A percentile compares a stretch with the other conserved stretches of the same genome.
phyloP scores from a whole-genome alignment of 257 asterid genomes.

The Przewalskia tangutica region DNA sequence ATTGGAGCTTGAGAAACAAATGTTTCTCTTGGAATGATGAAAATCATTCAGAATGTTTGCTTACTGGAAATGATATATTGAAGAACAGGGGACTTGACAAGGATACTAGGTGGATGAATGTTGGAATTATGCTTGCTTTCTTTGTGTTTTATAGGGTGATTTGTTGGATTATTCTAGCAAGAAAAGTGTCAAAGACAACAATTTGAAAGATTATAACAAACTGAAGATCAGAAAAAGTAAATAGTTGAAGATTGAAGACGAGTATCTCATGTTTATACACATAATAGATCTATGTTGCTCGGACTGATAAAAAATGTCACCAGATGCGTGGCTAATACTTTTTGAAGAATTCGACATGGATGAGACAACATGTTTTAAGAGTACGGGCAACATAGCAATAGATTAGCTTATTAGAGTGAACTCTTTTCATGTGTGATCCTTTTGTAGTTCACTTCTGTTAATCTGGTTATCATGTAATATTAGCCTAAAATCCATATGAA shows the following conservation, averaged over 20 bases:
- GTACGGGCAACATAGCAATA: not conserved
- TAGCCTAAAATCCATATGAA: not conserved
- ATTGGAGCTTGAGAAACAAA: constrained; percentile 52
- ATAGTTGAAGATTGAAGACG: not conserved
- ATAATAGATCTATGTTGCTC: not conserved
- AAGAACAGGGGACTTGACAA: constrained; percentile 54
- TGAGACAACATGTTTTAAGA: not conserved
- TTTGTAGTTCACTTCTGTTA: not conserved
- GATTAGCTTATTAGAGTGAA: not conserved
- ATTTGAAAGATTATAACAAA: constrained; percentile 4
- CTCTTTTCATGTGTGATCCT: not conserved
- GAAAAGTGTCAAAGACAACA: constrained; percentile 63
- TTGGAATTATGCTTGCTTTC: constrained; percentile 63
- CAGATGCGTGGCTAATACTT: no score
- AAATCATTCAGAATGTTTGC: constrained; percentile 30
- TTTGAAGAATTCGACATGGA: no score
- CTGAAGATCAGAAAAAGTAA: not conserved
- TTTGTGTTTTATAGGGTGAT: constrained; percentile 58
- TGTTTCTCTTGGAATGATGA: constrained; percentile 42
- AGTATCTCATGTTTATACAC: not conserved
- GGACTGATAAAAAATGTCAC: not conserved
- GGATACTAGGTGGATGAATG: constrained; percentile 68
- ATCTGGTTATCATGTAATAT: not conserved
- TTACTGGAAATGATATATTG: constrained; percentile 72
- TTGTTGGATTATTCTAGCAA: constrained; percentile 60